These are phyloP conservation scores for Phalaenopsis equestris DNA, from an alignment of 106 monocot genomes.

Conservation along the genomic window DNA sequence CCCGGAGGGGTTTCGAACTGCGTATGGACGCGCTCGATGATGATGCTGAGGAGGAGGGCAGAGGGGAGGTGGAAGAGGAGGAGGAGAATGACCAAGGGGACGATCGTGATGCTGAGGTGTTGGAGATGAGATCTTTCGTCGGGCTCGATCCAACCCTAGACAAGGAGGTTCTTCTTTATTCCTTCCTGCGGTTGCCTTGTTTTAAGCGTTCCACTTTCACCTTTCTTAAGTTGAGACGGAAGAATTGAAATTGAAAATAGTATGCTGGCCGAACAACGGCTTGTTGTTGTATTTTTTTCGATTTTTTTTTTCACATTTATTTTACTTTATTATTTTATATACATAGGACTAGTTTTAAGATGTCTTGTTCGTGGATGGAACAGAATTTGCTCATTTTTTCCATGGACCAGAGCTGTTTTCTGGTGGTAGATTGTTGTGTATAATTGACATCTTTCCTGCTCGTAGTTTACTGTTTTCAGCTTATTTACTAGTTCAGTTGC, in stretches of 20 bases:
- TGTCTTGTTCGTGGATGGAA: too few relatives aligned
- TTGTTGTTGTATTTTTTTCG: not conserved
- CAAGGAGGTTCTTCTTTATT: constrained; percentile 22
- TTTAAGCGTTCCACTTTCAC: not conserved
- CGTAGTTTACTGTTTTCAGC: too few relatives aligned
- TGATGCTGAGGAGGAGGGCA: constrained; percentile 14
- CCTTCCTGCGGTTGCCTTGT: not conserved
- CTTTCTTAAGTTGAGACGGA: not conserved
- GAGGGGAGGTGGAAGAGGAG: constrained; percentile 16
- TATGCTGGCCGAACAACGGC: not conserved
- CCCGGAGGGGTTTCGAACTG: constrained; percentile 12
- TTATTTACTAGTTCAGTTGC: too few relatives aligned
- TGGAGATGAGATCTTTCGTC: constrained; percentile 46
- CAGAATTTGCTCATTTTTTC: too few relatives aligned
- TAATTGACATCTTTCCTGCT: too few relatives aligned
- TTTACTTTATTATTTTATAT: too few relatives aligned
- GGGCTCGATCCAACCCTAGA: constrained; percentile 43
- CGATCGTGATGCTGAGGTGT: constrained; percentile 33
- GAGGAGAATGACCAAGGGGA: not conserved
- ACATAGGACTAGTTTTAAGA: too few relatives aligned
- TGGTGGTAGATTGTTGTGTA: too few relatives aligned
- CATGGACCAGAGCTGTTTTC: too few relatives aligned
- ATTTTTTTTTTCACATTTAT: not conserved
- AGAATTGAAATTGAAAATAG: not conserved
- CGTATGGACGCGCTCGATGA: constrained; percentile 30